phyloP scores from a whole-genome alignment of 1,284 basidiomycete species.

The Volvariella volvacea region DNA sequence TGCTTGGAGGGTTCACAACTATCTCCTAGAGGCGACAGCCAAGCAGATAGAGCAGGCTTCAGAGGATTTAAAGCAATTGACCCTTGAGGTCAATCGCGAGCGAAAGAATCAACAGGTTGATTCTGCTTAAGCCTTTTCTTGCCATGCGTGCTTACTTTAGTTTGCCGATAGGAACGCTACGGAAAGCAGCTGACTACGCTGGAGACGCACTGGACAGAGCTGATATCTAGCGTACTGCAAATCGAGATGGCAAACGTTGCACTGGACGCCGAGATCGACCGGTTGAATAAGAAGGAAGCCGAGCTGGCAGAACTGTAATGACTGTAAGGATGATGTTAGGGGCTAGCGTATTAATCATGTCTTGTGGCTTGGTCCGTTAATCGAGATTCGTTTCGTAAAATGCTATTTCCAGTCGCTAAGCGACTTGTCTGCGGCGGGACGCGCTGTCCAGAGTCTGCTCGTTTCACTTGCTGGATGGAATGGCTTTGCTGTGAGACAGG shows the following conservation, averaged over 20 bases:
- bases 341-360: too few relatives aligned
- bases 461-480: too few relatives aligned
- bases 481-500: too few relatives aligned
- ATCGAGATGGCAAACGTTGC: slow-evolving; percentile 91
- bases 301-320: slow-evolving; percentile 44
- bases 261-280: slow-evolving; percentile 66
- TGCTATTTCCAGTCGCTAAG: too few relatives aligned
- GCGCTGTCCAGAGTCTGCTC: too few relatives aligned
- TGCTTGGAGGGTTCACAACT: slow-evolving; percentile 89
- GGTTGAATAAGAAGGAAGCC: slow-evolving; percentile 47
- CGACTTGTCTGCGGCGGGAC: too few relatives aligned
- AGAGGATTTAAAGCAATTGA: slow-evolving; percentile 67
- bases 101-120: slow-evolving; percentile 80
- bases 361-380: too few relatives aligned
- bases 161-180: slow-evolving; percentile 58
- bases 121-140: neutral
- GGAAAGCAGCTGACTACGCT: slow-evolving; percentile 74
- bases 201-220: slow-evolving; percentile 84
- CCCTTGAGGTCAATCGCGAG: slow-evolving; percentile 79
- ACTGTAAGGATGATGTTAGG: slow-evolving; percentile 10
- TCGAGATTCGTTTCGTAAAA: too few relatives aligned
- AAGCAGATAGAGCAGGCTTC: slow-evolving; percentile 69
- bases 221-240: slow-evolving; percentile 82
- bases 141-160: neutral
- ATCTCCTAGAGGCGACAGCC: slow-evolving; percentile 74